Evolutionary conservation across 2,329 filamentous ascomycete species (phyloP).

Genomic region (Aspergillus quadrilineatus): DNA sequence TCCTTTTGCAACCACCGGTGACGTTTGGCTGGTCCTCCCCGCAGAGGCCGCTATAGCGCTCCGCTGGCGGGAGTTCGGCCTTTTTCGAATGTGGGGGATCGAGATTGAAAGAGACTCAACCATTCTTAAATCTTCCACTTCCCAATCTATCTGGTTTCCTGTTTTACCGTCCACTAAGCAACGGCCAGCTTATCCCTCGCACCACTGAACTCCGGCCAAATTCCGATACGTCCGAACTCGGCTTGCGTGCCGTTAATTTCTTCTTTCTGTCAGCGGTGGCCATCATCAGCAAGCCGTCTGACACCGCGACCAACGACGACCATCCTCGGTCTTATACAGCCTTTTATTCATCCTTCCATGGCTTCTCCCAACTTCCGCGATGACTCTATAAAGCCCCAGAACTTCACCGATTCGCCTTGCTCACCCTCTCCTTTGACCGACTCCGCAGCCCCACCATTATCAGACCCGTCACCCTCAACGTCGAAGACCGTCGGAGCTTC

Average conservation of each 20-base stretch:
- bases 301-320: slow-evolving; percentile 3
- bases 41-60: not conserved
- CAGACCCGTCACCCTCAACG: slow-evolving; percentile 26
- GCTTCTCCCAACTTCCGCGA: slow-evolving; percentile 19
- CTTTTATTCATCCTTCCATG: slow-evolving; percentile 17
- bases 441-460: slow-evolving; percentile 23
- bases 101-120: not conserved
- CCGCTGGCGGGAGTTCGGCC: not conserved
- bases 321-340: not conserved
- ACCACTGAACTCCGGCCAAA: slow-evolving; percentile 10
- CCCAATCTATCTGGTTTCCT: not conserved
- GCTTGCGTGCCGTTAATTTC: slow-evolving; percentile 8
- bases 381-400: slow-evolving; percentile 18
- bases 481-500: slow-evolving; percentile 36
- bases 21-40: not conserved
- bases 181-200: slow-evolving; percentile 7
- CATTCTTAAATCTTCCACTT: not conserved
- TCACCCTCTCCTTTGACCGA: slow-evolving; percentile 21
- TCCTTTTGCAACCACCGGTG: not conserved
- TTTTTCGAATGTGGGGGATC: slow-evolving; percentile 7
- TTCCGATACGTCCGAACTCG: slow-evolving; percentile 34
- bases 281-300: not conserved
- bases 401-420: slow-evolving; percentile 14
- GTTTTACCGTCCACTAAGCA: not conserved
- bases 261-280: not conserved